Conservation (phyloP, 2,329 filamentous ascomycete genomes). For the Hymenoscyphus scutula region DNA sequence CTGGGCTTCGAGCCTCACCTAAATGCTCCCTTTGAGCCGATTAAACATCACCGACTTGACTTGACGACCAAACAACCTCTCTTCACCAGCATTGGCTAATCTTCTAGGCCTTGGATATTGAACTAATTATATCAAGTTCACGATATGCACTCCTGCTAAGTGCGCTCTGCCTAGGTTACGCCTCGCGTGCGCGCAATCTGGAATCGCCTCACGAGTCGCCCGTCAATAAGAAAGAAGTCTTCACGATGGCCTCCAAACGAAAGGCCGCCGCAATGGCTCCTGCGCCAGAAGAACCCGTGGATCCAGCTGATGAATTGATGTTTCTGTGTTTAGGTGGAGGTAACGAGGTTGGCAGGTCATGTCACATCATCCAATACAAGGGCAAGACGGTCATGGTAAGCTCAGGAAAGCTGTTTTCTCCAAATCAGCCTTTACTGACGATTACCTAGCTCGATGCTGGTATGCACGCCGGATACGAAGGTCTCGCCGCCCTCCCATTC, state of each 20-base stretch:
- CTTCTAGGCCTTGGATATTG: not conserved
- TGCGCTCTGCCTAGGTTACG: not conserved
- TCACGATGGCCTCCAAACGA: constrained; percentile 85
- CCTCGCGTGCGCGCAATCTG: not conserved
- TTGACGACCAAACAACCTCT: not conserved
- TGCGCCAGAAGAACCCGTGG: constrained; percentile 77
- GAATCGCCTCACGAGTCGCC: not conserved
- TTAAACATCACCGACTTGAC: not conserved
- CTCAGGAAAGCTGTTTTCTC: not conserved
- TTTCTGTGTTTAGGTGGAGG: constrained; percentile 93
- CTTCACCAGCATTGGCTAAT: not conserved
- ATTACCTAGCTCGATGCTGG: constrained; percentile 75
- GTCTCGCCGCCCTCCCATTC: constrained; percentile 88
- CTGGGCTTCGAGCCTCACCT: no score
- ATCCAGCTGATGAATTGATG: constrained; percentile 89
- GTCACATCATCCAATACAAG: constrained; percentile 98
- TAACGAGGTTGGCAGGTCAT: constrained; percentile 95
- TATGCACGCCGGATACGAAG: constrained; percentile 94
- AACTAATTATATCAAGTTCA: not conserved
- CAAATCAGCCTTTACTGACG: not conserved
- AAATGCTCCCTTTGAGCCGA: not conserved
- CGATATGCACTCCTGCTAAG: constrained; percentile 8
- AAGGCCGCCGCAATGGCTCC: constrained; percentile 75
- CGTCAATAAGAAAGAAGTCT: not conserved
- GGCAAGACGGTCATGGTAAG: constrained; percentile 97